Base-by-base conservation (phyloP, 176 grass and related monocot species). In the Hsuehochloa calcarea region DNA sequence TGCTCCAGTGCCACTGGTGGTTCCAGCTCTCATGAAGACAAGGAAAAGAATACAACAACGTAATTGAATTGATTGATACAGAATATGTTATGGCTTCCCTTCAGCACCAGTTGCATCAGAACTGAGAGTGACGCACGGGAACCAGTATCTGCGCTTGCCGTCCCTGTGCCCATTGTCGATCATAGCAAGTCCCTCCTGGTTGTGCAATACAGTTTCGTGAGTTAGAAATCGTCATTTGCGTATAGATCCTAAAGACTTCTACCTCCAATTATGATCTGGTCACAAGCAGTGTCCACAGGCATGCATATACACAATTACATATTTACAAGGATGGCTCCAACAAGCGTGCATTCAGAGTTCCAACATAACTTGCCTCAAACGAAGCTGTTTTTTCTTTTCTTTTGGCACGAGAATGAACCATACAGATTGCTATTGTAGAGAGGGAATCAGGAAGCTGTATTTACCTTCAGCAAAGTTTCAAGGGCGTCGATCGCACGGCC, bases 151-250 rank as follows among this genome's bases (percentile, higher is more conserved):
- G 29, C 90, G 91, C 58, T 88, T 93, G 44, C 85, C 88, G 12
- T 98, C 96, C 84, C 73, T 93, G 84, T 98, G 93, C 10, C 96
- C 96, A 80, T 94, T 91, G 23, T 98, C 96, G 14, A 98, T 98
- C 96, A 98, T 98, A 50, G 91, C 93, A 84, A 98, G 93, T 61
- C 96, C 96, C 68, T 95, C 96, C 96, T 98, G 90, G 20, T 67
- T 47, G 20, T 63, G 10, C 51, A 51, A 62, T 68, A 74, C 43
- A 63, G 15, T 41, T 76, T n/a, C n/a, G 5, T 34, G 5, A 25
- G 58, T 73, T 65, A 37, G 40, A 80, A 14, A 52, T 44, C 4
- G 9, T 5, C 0, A 5, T 29, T 68, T 26, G 20, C 12, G 51
- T 59, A 46, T 58, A 39, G 0, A 13, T n/a, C 3, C 12, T 16